phyloP scores from a whole-genome alignment of 1,284 basidiomycete genomes.

The Austropuccinia psidii region DNA sequence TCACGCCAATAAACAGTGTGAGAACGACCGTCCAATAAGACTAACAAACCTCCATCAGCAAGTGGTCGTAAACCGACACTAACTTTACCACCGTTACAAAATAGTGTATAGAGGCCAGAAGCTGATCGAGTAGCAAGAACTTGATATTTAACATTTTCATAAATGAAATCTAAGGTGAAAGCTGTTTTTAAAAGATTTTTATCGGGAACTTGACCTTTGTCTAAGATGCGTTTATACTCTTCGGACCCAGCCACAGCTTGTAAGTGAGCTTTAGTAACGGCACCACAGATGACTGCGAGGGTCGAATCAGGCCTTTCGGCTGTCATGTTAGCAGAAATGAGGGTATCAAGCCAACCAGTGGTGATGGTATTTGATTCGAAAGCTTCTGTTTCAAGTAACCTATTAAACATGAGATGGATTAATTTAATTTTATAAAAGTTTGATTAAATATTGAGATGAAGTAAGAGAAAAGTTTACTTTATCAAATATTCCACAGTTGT shows the following conservation, averaged over 20 bases:
- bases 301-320: slow-evolving; percentile 89
- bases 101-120: slow-evolving; percentile 79
- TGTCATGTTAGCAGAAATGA: slow-evolving; percentile 90
- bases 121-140: slow-evolving; percentile 93
- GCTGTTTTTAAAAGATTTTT: slow-evolving; percentile 93
- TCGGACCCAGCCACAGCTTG: slow-evolving; percentile 79
- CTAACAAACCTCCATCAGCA: slow-evolving; percentile 88
- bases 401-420: slow-evolving; percentile 57
- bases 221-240: slow-evolving; percentile 90
- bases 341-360: slow-evolving; percentile 95
- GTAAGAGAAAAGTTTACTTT: slow-evolving; percentile 35
- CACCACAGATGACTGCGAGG: slow-evolving; percentile 90
- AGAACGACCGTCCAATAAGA: slow-evolving; percentile 84
- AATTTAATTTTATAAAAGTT: neutral
- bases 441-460: neutral
- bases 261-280: slow-evolving; percentile 90
- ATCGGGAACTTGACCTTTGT: slow-evolving; percentile 95
- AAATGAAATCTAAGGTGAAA: slow-evolving; percentile 88
- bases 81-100: slow-evolving; percentile 87
- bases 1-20: slow-evolving; percentile 98
- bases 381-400: slow-evolving; percentile 88
- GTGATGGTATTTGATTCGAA: slow-evolving; percentile 98
- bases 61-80: slow-evolving; percentile 81
- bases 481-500: slow-evolving; percentile 86
- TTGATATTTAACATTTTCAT: slow-evolving; percentile 90